phyloP scores from a whole-genome alignment of 2,329 filamentous ascomycete genomes.

The Trichoderma arundinaceum region DNA sequence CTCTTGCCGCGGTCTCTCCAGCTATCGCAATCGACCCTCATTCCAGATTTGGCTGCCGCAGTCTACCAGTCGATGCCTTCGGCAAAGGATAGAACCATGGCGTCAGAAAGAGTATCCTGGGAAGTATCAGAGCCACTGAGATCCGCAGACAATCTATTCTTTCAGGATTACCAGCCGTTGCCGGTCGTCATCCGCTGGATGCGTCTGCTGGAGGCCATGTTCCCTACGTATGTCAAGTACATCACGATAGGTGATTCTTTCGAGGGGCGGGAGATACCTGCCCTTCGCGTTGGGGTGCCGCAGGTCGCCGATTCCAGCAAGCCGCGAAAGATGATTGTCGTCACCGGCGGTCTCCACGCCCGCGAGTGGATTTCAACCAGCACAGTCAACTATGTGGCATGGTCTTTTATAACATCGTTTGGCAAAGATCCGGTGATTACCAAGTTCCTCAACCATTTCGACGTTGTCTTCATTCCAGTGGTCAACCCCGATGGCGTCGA shows the following conservation, averaged over 20 bases:
- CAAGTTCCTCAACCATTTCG: constrained; percentile 79
- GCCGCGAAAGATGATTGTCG: constrained; percentile 75
- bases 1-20: constrained; percentile 78
- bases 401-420: constrained; percentile 83
- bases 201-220: constrained; percentile 86
- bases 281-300: constrained; percentile 73
- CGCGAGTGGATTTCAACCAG: constrained; percentile 96
- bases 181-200: constrained; percentile 89
- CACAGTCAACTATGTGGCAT: constrained; percentile 89
- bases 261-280: constrained; percentile 85
- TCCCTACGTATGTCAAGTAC: constrained; percentile 76
- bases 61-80: constrained; percentile 63
- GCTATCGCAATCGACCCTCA: constrained; percentile 72
- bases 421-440: constrained; percentile 74
- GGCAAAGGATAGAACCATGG: constrained; percentile 33
- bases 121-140: constrained; percentile 43
- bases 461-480: constrained; percentile 86
- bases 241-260: constrained; percentile 82
- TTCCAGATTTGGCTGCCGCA: constrained; percentile 78
- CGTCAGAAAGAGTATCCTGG: constrained; percentile 40
- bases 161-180: constrained; percentile 88
- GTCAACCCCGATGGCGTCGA: constrained; percentile 94
- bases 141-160: constrained; percentile 77
- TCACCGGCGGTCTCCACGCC: constrained; percentile 88
- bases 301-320: constrained; percentile 49